Base-by-base conservation (phyloP, 2,329 filamentous ascomycete genomes). In the Sporothrix protearum region DNA sequence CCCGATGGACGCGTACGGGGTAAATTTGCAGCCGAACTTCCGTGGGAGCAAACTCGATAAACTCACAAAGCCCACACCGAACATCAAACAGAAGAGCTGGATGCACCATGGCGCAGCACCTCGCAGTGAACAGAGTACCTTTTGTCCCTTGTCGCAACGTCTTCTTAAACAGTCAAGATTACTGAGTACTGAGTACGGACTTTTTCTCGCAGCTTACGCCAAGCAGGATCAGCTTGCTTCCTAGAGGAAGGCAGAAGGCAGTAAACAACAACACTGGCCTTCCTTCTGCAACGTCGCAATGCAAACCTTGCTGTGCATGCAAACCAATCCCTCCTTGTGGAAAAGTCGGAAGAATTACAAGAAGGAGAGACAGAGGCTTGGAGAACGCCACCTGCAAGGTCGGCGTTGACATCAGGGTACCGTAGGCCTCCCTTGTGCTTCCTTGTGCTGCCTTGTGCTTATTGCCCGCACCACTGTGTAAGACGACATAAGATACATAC, bases 271-370 rank as follows among this genome's bases (percentile, higher is more conserved):
- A 36, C 33, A 36, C 33, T 36, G 33, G 33, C 8, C 53, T 57
- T 57, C 53, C 53, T 57, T 57, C 28, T 33, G 53, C 53, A 57
- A 33, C 53, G 53, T 57, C 53, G 53, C 12, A 36, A 57, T 57
- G 16, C 10, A 25, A 19, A 19, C 28, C 6, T 28, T 33, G 53
- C 53, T 57, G 53, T 14, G 53, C 14, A 33, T 19, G 25, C 25
- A 12, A 22, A 30, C 28, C 12, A 57, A 33, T 33, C 22, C 33
- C 3, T 7, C 55, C 30, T 39, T 39, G 39, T n/a, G 53, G 33
- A 39, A 7, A 61, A 61, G 55, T 19, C 16, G 30, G 30, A 61
- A 3, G 55, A 28, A 61, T 39, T 33, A 59, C 22, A 59, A 59
- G 30, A 39, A 12, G 55, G 55, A 59, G 55, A 59, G 28, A 10